These are phyloP conservation scores for Ogataea hybrid DNA, from an alignment of 1,139 yeast species.

Conservation along the genomic window DNA sequence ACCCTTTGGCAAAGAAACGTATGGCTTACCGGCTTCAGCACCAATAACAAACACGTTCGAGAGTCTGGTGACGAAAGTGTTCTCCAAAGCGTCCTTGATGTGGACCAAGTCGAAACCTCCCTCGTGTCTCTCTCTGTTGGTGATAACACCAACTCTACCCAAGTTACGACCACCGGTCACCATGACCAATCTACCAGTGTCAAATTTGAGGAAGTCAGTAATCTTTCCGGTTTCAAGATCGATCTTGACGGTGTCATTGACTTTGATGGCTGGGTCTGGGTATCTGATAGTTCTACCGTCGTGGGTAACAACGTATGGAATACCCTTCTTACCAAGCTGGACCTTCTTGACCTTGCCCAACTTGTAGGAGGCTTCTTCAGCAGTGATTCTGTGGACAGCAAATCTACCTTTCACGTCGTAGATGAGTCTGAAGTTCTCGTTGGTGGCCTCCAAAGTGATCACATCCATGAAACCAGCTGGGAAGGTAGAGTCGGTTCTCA, in stretches of 20 bases:
- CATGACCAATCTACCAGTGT: slow-evolving; percentile 94
- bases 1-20: slow-evolving; percentile 99
- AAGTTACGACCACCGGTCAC: slow-evolving; percentile 99
- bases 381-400: slow-evolving; percentile 98
- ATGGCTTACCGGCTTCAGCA: slow-evolving; percentile 91
- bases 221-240: slow-evolving; percentile 96
- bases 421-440: slow-evolving; percentile 98
- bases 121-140: slow-evolving; percentile 99
- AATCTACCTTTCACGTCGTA: slow-evolving; percentile 99
- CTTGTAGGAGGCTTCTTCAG: slow-evolving; percentile 97
- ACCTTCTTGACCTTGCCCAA: slow-evolving; percentile 97
- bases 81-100: slow-evolving; percentile 96
- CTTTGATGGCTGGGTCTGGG: slow-evolving; percentile 97
- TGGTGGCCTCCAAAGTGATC: slow-evolving; percentile 94
- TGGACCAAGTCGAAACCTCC: slow-evolving; percentile 99
- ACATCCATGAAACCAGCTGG: slow-evolving; percentile 99
- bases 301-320: slow-evolving; percentile 98
- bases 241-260: slow-evolving; percentile 95
- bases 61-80: slow-evolving; percentile 98
- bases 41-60: slow-evolving; percentile 96
- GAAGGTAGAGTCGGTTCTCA: slow-evolving; percentile 97
- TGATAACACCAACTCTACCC: slow-evolving; percentile 99
- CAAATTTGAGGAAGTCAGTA: slow-evolving; percentile 88
- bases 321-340: slow-evolving; percentile 97
- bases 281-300: slow-evolving; percentile 99